Evolutionary conservation across 192 early-diverging fungal genomes (phyloP), one percentile per base, ranked within the genome.

Genomic region (Backusella parvicylindrica): DNA sequence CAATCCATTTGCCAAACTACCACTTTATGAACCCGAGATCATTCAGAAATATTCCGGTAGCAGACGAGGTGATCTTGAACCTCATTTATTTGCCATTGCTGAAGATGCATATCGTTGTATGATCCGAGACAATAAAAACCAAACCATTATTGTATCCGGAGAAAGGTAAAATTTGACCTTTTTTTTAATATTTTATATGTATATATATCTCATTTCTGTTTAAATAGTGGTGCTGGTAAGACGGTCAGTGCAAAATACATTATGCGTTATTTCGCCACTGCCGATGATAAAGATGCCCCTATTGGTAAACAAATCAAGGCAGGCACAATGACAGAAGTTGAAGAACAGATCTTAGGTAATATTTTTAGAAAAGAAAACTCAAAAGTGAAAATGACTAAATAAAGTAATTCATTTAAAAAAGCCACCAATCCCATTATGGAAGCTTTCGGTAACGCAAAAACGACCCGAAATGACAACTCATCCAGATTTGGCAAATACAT

Each of bases 391-490:
- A 37, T 21, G 18, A 40, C 33, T 68, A 40, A 68, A 38, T 68
- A n/a, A 13, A 15, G 53, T 28, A 56, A 70, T 26, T 36, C 66
- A 36, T 30, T 36, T 83, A 26, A 31, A 13, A 28, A 83, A 83
- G 92, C 98, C 8, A 99, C 97, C 21, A 99, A 99, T 83, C 98
- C 98, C 15, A 97, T 99, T 80, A 96, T 98, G 88, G 98, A 99
- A 90, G 92, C 98, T 68, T 99, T 99, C 79, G 98, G 98, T 75
- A 99, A 99, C 84, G 96, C 98, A 63, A 99, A 99, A 82, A 99
- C 98, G 15, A 99, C 98, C 8, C 86, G 98, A 77, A 99, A 99
- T 86, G 98, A 99, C 86, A 99, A 99, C 86, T 90, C 88, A 64
- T 98, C 97, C 68, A 91, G 98, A 18, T 99, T 99, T 80, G 98